phyloP scores from a whole-genome alignment of 2,329 filamentous ascomycete species.

The Colletotrichum sp. region DNA sequence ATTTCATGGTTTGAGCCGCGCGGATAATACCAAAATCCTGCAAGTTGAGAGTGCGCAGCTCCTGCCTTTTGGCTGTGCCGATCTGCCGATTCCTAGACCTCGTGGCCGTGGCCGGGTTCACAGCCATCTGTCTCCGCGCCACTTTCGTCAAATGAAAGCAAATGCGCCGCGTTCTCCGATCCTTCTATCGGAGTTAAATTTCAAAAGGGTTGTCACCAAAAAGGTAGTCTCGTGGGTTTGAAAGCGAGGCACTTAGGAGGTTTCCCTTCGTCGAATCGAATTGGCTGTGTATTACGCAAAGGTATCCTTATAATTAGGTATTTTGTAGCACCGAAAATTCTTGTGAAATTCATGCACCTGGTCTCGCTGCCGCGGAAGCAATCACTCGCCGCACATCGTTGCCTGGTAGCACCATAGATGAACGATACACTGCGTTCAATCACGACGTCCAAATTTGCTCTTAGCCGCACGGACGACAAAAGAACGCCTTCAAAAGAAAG shows the following conservation, averaged over 20 bases:
- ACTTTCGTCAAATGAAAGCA: neutral
- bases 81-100: neutral
- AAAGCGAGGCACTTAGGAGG: neutral
- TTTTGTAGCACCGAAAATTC: neutral
- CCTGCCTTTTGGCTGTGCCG: neutral
- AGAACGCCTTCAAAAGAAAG: neutral
- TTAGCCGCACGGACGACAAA: neutral
- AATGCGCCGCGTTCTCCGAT: neutral
- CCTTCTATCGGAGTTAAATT: neutral
- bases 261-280: neutral
- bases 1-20: neutral
- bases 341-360: neutral
- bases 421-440: neutral
- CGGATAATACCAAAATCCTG: neutral
- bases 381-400: neutral
- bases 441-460: neutral
- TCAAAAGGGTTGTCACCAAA: neutral
- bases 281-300: neutral
- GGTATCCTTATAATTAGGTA: neutral
- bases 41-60: neutral
- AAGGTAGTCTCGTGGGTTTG: neutral
- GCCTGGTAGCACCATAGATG: neutral
- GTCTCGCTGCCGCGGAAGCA: neutral
- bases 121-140: neutral
- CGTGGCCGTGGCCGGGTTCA: neutral